Evolutionary conservation across 306 rosid species (phyloP), one percentile per base, ranked within the genome.

Genomic region (Prunus salicina): DNA sequence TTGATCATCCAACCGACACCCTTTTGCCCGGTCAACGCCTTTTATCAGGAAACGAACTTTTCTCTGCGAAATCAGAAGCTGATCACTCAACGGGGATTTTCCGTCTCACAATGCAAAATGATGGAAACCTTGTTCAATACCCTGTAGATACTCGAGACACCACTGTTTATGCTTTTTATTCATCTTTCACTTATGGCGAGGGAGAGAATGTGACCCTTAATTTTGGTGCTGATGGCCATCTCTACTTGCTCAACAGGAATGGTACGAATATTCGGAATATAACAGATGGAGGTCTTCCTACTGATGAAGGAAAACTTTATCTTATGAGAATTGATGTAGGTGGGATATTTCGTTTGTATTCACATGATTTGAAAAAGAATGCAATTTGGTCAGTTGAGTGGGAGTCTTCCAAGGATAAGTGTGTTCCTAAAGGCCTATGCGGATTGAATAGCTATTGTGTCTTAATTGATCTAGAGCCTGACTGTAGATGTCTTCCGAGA

Each of bases 41-140:
- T 15, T 0, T 9, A 3, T 1, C 13, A 2, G 67, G 20, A 2
- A 13, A 19, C 1, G 7, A 72, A n/a, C 66, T 82, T 18, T 0
- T 47, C 30, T 82, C 82, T 6, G 69, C 79, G 43, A 32, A 5
- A 6, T 71, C 81, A 13, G 69, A 55, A 3, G 38, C 64, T 5
- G 61, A 77, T 61, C 75, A 77, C 50, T 72, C 85, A 3, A 12
- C 60, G 11, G 78, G 83, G 0, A 69, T 27, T 6, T 75, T 79
- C 14, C 60, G 30, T 27, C 41, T 34, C 8, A 34, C 6, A 34
- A 34, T 34, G 41, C 41, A 34, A 34, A 34, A 34, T 34, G 41
- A 34, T 34, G 41, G 41, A 34, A 34, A 34, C 41, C 41, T 34
- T 34, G 41, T 34, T 6, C 41, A 34, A 0, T 28, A 28, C 30